phyloP scores from a whole-genome alignment of 176 grass and related monocot species.

The Rhynchospora breviuscula region DNA sequence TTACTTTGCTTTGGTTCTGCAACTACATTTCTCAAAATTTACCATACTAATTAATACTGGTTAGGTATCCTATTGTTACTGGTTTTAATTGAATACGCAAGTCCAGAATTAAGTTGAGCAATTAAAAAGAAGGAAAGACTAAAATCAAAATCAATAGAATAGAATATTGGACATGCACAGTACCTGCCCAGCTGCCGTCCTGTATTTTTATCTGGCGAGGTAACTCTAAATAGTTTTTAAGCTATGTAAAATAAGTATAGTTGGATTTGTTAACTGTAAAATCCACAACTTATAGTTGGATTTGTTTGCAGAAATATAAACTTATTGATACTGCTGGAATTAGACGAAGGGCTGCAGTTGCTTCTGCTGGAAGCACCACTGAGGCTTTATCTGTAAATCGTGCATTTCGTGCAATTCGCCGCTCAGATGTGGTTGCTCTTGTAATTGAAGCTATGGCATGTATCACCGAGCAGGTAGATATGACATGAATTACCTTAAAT shows the following conservation, averaged over 20 bases:
- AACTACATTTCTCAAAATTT: neutral
- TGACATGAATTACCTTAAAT: slow-evolving; percentile 20
- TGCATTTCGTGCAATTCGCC: slow-evolving; percentile 81
- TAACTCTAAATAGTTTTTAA: neutral
- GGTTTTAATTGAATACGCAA: neutral
- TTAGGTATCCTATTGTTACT: neutral
- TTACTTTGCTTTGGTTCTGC: neutral
- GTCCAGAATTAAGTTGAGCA: neutral
- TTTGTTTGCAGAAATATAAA: slow-evolving; percentile 69
- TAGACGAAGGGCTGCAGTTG: slow-evolving; percentile 69
- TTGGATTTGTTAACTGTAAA: neutral
- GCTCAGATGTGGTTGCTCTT: slow-evolving; percentile 89
- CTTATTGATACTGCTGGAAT: slow-evolving; percentile 97
- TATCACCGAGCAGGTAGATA: slow-evolving; percentile 74
- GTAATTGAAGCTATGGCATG: slow-evolving; percentile 87
- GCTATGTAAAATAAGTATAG: too few species aligned
- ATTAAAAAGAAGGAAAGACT: neutral
- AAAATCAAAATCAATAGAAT: neutral
- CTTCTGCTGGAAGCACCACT: slow-evolving; percentile 81
- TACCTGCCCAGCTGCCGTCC: neutral
- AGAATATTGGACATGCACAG: neutral
- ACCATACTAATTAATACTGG: neutral
- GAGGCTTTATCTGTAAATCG: slow-evolving; percentile 85
- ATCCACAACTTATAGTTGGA: slow-evolving; percentile 15
- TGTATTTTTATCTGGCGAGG: neutral